A percentile compares a stretch with the other conserved stretches of the same genome.
Evolutionary conservation across 2,329 filamentous ascomycete species (phyloP).

Genomic region (Neopestalotiopsis clavispora): DNA sequence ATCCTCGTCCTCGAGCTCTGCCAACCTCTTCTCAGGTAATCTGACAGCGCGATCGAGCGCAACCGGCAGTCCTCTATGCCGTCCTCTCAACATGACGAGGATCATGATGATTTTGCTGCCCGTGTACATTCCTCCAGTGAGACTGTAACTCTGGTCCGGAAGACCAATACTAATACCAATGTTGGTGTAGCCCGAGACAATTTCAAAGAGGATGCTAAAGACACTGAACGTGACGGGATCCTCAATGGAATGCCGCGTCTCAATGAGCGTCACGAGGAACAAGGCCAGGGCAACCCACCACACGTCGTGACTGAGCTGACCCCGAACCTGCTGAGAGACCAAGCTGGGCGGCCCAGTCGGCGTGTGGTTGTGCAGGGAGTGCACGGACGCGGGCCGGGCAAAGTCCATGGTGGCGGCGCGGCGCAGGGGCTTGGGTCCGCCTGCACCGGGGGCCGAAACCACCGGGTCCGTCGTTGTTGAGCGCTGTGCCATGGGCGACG

Average conservation of each 20-base stretch:
- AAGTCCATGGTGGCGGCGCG: slow-evolving; percentile 24
- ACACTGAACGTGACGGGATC: slow-evolving; percentile 60
- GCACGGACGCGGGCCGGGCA: slow-evolving; percentile 4
- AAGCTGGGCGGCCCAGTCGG: slow-evolving; percentile 39
- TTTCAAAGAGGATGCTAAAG: slow-evolving; percentile 63
- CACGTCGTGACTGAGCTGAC: slow-evolving; percentile 67
- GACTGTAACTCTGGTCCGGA: slow-evolving; percentile 56
- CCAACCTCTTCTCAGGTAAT: slow-evolving; percentile 15
- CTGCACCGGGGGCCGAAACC: slow-evolving; percentile 17
- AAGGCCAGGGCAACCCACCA: slow-evolving; percentile 68
- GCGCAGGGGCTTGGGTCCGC: slow-evolving; percentile 10
- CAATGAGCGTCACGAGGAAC: slow-evolving; percentile 63
- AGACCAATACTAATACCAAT: slow-evolving; percentile 63
- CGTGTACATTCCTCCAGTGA: slow-evolving; percentile 58
- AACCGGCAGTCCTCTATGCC: slow-evolving; percentile 13
- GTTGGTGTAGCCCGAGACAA: slow-evolving; percentile 62
- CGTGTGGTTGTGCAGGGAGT: slow-evolving; percentile 14
- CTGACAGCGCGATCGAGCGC: slow-evolving; percentile 16
- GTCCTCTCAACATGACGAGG: slow-evolving; percentile 12
- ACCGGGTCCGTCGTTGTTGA: background rate
- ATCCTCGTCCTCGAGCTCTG: slow-evolving; percentile 17
- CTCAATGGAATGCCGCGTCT: slow-evolving; percentile 56
- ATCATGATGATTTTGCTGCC: slow-evolving; percentile 39
- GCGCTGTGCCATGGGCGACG: slow-evolving; percentile 14
- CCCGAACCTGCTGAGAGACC: slow-evolving; percentile 59